phyloP scores from a whole-genome alignment of 306 rosid genomes.

The Sicyos baderoa region DNA sequence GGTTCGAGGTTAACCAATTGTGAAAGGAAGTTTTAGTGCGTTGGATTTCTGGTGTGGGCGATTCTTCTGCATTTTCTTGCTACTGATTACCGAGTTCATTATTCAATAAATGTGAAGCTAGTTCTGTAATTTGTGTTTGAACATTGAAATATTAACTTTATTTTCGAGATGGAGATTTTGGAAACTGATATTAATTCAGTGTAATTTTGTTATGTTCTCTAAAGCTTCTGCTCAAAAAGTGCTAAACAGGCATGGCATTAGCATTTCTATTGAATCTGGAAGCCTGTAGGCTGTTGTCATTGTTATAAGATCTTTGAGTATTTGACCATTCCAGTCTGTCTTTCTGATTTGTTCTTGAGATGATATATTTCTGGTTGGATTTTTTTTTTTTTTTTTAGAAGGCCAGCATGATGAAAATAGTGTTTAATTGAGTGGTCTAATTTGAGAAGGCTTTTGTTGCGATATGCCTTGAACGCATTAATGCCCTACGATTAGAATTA shows the following conservation, averaged over 20 bases:
- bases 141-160: neutral
- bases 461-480: too few species aligned
- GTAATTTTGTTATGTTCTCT: neutral
- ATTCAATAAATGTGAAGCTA: neutral
- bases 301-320: neutral
- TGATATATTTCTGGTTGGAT: neutral
- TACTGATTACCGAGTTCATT: neutral
- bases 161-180: neutral
- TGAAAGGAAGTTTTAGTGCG: neutral
- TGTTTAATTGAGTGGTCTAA: neutral
- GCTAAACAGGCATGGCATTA: neutral
- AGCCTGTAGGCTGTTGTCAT: neutral
- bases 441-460: neutral
- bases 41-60: neutral
- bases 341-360: conserved; percentile 5
- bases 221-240: neutral
- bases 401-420: neutral
- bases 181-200: neutral
- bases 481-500: too few species aligned
- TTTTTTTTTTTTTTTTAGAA: neutral
- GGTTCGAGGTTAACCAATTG: neutral
- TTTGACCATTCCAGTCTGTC: neutral
- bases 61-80: neutral
- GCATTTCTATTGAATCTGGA: neutral
- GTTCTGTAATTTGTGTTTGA: conserved; percentile 1